Conservation (phyloP, 176 grass and related monocot genomes). For the Oryza officinalis region DNA sequence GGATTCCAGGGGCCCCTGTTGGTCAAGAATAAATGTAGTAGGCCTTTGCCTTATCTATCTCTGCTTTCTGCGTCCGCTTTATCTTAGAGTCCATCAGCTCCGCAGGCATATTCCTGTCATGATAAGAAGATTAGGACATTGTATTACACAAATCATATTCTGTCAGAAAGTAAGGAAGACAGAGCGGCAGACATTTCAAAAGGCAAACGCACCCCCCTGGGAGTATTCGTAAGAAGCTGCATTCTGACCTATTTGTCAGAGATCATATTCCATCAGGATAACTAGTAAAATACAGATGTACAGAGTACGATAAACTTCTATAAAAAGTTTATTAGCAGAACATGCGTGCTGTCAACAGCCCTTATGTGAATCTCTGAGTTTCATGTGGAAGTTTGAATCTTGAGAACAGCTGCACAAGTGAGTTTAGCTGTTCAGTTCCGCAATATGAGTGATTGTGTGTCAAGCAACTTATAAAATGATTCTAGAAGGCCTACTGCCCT, state of each 20-base stretch:
- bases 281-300: neutral
- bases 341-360: conserved; percentile 7
- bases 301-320: conserved; percentile 15
- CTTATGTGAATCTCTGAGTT: conserved; percentile 21
- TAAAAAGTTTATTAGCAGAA: conserved; percentile 15
- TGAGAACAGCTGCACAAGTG: neutral
- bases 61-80: conserved; percentile 33
- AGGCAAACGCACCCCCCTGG: neutral
- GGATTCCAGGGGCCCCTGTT: conserved; percentile 44
- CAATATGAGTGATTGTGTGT: neutral
- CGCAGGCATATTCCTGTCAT: conserved; percentile 36
- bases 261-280: conserved; percentile 39
- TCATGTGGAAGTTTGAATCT: neutral
- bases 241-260: conserved; percentile 9
- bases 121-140: conserved; percentile 40
- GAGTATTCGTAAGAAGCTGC: conserved; percentile 25
- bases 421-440: neutral
- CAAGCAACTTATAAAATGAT: neutral
- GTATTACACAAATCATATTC: conserved; percentile 44
- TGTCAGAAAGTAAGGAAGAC: conserved; percentile 20
- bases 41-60: conserved; percentile 51
- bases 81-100: conserved; percentile 35
- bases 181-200: conserved; percentile 7
- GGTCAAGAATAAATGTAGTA: conserved; percentile 42
- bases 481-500: neutral